Conservation (phyloP, 1,284 basidiomycete genomes). For the Boletus semigastroideus region DNA sequence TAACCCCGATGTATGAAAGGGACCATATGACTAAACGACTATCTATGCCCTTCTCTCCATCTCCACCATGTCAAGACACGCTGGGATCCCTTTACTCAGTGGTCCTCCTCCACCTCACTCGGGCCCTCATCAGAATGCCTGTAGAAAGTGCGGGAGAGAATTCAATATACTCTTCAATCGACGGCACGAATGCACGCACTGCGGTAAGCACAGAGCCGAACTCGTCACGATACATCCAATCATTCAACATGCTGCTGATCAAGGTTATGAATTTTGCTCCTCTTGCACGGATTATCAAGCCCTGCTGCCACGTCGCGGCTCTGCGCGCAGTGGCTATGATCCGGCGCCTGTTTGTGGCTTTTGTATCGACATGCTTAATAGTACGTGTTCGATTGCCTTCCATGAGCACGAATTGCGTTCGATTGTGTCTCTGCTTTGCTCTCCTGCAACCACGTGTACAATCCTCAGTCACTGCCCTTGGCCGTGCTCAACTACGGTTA, state of each 20-base stretch:
- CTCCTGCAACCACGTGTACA: background rate
- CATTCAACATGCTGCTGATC: background rate
- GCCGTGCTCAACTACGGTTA: slow-evolving; percentile 51
- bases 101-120: slow-evolving; percentile 49
- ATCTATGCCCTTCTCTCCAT: background rate
- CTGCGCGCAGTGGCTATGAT: slow-evolving; percentile 55
- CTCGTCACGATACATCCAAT: background rate
- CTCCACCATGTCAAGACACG: slow-evolving; percentile 20
- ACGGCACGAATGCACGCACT: slow-evolving; percentile 69
- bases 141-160: slow-evolving; percentile 74
- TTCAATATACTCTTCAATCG: slow-evolving; percentile 68
- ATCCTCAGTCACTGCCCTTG: slow-evolving; percentile 62
- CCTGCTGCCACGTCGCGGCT: slow-evolving; percentile 59
- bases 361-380: slow-evolving; percentile 67
- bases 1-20: slow-evolving; percentile 12
- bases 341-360: slow-evolving; percentile 62
- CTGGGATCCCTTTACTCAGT: slow-evolving; percentile 69
- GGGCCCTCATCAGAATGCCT: slow-evolving; percentile 44
- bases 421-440: background rate
- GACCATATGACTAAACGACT: slow-evolving; percentile 8
- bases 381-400: slow-evolving; percentile 42
- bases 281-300: slow-evolving; percentile 74
- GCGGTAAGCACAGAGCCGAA: slow-evolving; percentile 49
- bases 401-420: background rate
- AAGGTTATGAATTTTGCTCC: slow-evolving; percentile 71